Evolutionary conservation across 768 basidiomycete species (phyloP).

Genomic region (Boletus barrowsii): DNA sequence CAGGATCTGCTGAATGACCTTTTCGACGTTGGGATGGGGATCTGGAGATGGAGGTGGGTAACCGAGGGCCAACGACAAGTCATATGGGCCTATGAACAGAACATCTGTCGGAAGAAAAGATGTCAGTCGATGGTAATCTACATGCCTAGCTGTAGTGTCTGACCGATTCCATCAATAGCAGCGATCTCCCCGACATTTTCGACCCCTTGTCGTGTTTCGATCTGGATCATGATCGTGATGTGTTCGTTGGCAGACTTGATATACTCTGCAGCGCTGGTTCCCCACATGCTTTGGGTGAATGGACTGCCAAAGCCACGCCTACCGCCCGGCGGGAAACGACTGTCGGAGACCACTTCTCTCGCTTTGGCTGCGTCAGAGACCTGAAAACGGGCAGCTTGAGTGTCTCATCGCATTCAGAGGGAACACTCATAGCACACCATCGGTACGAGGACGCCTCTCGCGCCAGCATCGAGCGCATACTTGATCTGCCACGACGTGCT

Average conservation of each 20-base stretch:
- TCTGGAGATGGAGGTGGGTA: constrained; percentile 60
- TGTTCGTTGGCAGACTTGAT: constrained; percentile 52
- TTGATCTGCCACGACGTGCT: constrained; percentile 72
- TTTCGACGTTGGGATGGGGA: constrained; percentile 62
- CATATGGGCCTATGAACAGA: constrained; percentile 66
- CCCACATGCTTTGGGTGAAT: constrained; percentile 60
- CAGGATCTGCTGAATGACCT: constrained; percentile 53
- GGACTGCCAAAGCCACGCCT: constrained; percentile 65
- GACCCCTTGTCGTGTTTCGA: constrained; percentile 60
- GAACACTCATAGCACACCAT: constrained; percentile 47
- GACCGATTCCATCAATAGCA: constrained; percentile 59
- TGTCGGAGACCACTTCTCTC: constrained; percentile 50
- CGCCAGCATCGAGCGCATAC: constrained; percentile 65
- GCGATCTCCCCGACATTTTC: constrained; percentile 59
- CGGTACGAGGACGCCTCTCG: constrained; percentile 61
- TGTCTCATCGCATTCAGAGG: not conserved
- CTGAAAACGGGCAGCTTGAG: constrained; percentile 18
- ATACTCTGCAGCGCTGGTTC: constrained; percentile 49
- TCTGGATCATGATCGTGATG: constrained; percentile 60
- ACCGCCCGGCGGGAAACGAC: constrained; percentile 60
- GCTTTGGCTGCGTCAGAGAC: constrained; percentile 59
- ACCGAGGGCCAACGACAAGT: constrained; percentile 61
- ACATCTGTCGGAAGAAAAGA: constrained; percentile 34
- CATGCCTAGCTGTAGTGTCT: constrained; percentile 10
- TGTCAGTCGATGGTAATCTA: not conserved